Percentiles rank a stretch among this genome's conserved stretches.
Conservation (phyloP, 2,329 filamentous ascomycete species). For the Talaromyces atroroseus region DNA sequence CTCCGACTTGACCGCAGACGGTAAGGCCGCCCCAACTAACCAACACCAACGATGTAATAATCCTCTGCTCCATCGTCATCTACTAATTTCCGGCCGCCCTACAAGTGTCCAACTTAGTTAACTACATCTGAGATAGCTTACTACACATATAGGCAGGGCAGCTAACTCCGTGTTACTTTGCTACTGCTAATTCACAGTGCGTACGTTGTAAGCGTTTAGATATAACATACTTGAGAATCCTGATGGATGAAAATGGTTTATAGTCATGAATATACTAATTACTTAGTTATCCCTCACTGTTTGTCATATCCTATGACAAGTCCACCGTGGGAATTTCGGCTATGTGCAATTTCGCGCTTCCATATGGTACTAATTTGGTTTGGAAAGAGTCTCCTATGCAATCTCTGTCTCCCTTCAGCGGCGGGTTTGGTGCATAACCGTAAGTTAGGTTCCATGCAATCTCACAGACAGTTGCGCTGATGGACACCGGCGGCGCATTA, state of each 20-base stretch:
- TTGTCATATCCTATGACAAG: neutral
- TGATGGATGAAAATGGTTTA: no score
- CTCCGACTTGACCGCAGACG: slow-evolving; percentile 1
- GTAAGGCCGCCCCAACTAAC: neutral
- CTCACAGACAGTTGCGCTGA: slow-evolving; percentile 35
- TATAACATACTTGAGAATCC: no score
- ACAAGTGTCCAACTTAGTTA: no score
- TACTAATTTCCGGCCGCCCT: no score
- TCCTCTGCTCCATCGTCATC: no score
- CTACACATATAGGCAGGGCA: no score
- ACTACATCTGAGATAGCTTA: no score
- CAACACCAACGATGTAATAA: no score
- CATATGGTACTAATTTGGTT: slow-evolving; percentile 42
- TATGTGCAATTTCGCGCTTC: slow-evolving; percentile 45
- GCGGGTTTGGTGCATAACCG: slow-evolving; percentile 32
- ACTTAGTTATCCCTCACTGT: neutral
- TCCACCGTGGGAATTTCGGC: slow-evolving; percentile 34
- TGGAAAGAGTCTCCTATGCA: slow-evolving; percentile 32
- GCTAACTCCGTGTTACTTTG: no score
- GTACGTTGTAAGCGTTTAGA: no score
- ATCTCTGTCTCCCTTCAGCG: slow-evolving; percentile 26
- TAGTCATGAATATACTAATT: neutral
- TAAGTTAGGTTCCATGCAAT: slow-evolving; percentile 34
- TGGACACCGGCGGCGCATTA: slow-evolving; percentile 30
- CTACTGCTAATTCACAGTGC: no score